Conservation (phyloP, 345 rosid genomes). For the Eucalyptus erythrocorys region DNA sequence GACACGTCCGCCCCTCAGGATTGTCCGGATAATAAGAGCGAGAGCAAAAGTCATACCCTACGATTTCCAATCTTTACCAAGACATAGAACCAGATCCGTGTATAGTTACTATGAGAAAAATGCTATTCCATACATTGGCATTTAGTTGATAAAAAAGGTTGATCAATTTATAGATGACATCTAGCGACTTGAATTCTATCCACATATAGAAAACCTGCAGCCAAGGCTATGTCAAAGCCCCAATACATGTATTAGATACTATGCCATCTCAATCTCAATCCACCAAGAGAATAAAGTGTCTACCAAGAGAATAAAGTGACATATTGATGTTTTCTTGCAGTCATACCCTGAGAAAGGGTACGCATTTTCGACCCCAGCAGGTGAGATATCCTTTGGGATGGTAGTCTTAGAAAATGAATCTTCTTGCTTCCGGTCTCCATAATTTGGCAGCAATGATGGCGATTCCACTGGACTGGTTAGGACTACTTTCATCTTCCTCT, state of each 20-base stretch:
- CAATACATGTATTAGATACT: neutral
- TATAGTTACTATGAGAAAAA: neutral
- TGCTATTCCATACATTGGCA: rapidly evolving
- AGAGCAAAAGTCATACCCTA: neutral
- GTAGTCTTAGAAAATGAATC: slow-evolving; percentile 9
- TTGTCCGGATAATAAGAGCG: neutral
- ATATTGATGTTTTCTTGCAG: neutral
- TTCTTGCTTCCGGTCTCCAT: slow-evolving; percentile 23
- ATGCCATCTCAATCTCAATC: neutral
- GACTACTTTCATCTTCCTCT: slow-evolving; percentile 30
- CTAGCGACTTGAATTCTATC: neutral
- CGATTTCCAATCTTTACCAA: neutral
- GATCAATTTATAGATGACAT: neutral
- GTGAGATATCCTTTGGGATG: neutral
- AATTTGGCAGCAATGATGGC: slow-evolving; percentile 15
- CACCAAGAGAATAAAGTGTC: neutral
- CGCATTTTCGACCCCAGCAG: slow-evolving; percentile 22
- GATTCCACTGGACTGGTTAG: slow-evolving; percentile 17
- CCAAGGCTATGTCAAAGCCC: neutral
- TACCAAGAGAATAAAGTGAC: neutral
- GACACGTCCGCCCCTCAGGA: neutral
- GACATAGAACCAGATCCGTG: neutral
- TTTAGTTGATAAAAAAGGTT: neutral
- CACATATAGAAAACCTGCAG: too few relatives aligned
- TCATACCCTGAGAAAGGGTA: slow-evolving; percentile 19